These are phyloP conservation scores for Magnusiomyces suaveolens DNA, from an alignment of 1,139 yeast species.

Conservation along the genomic window DNA sequence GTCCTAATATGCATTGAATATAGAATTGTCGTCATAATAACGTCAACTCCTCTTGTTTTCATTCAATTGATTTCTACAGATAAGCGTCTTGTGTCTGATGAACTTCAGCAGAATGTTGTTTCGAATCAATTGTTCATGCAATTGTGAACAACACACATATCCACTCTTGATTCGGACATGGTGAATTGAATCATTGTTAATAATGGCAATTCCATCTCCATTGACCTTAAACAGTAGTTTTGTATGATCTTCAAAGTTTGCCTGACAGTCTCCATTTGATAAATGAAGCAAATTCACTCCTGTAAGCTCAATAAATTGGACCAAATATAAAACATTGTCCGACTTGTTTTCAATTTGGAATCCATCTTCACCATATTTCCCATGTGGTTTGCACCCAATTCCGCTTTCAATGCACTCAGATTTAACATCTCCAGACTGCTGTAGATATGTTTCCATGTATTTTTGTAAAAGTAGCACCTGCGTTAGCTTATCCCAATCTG, in stretches of 20 bases:
- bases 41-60: no score
- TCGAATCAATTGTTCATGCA: not conserved
- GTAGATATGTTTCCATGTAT: constrained; percentile 31
- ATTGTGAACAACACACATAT: constrained; percentile 1
- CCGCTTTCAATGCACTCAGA: constrained; percentile 1
- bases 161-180: not conserved
- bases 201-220: constrained; percentile 70
- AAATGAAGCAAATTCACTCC: constrained; percentile 67
- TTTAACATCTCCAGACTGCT: constrained; percentile 15
- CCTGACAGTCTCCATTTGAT: constrained; percentile 87
- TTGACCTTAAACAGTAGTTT: constrained; percentile 70
- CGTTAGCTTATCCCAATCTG: constrained; percentile 24
- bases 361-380: not conserved
- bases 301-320: constrained; percentile 9
- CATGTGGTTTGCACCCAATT: not conserved
- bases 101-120: not conserved
- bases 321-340: constrained; percentile 16
- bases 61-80: not conserved
- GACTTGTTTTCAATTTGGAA: not conserved
- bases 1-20: no score
- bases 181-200: constrained; percentile 35
- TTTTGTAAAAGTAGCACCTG: constrained; percentile 26
- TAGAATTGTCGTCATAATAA: no score
- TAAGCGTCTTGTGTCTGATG: not conserved
- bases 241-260: constrained; percentile 91